Conservation (phyloP, 2,329 filamentous ascomycete species). For the Nannizziopsis barbatae region DNA sequence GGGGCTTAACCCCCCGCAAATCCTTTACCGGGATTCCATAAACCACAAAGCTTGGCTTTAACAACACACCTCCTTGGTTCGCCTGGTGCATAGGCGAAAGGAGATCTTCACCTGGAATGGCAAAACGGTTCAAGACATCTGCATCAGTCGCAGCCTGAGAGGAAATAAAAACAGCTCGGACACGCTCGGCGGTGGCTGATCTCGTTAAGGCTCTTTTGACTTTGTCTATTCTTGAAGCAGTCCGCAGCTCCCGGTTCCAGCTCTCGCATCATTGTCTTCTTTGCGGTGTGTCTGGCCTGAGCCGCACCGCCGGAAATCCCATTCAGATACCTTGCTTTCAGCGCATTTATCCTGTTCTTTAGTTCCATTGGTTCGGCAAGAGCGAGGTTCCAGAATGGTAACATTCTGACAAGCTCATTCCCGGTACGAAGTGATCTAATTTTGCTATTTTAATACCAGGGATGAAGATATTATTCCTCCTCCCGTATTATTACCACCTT, state of each 20-base stretch:
- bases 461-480: conserved; percentile 6
- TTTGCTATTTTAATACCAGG: conserved; percentile 9
- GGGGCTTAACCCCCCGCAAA: conserved; percentile 6
- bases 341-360: not conserved
- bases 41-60: conserved; percentile 11
- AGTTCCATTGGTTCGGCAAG: conserved; percentile 8
- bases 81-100: not conserved
- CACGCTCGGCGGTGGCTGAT: no score
- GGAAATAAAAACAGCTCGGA: not conserved
- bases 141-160: not conserved
- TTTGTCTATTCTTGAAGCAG: no score
- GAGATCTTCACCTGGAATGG: not conserved
- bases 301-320: no score
- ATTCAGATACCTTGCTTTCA: no score
- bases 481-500: conserved; percentile 5
- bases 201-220: no score
- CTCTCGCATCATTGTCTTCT: no score
- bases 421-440: not conserved
- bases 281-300: no score
- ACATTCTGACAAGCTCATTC: conserved; percentile 5
- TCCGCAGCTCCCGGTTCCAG: no score
- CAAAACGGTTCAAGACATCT: conserved; percentile 1
- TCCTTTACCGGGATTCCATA: not conserved
- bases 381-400: conserved; percentile 6
- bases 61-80: conserved; percentile 7